These are phyloP conservation scores for Phytopythium montanum DNA, from an alignment of 352 stramenopile genomes.

Conservation along the genomic window DNA sequence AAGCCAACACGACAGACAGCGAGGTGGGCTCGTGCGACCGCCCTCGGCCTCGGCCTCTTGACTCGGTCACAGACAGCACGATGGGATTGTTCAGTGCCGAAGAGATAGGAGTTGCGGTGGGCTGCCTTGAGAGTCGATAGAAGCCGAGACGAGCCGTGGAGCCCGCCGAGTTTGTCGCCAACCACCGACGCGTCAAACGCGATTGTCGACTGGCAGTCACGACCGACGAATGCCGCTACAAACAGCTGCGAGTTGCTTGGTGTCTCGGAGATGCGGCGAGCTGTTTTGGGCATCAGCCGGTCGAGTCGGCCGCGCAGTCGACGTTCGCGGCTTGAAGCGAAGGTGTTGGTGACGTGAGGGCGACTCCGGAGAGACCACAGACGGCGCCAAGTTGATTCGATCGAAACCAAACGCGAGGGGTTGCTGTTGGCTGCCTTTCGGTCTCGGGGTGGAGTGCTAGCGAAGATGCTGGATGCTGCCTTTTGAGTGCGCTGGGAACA, in stretches of 20 bases:
- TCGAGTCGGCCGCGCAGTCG: too few relatives aligned
- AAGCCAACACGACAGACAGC: not conserved
- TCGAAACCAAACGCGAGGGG: not conserved
- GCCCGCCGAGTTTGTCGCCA: not conserved
- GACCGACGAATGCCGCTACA: too few relatives aligned
- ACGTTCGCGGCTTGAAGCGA: too few relatives aligned
- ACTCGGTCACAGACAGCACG: conserved; percentile 4
- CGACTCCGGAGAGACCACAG: not conserved
- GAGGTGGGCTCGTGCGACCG: not conserved
- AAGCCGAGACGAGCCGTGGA: not conserved
- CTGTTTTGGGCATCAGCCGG: too few relatives aligned
- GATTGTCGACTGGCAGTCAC: too few relatives aligned
- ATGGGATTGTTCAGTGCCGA: not conserved
- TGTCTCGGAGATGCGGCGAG: too few relatives aligned
- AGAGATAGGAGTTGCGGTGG: not conserved
- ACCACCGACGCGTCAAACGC: too few relatives aligned
- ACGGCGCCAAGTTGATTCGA: not conserved
- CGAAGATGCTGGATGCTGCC: not conserved
- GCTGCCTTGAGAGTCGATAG: not conserved
- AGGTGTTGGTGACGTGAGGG: too few relatives aligned
- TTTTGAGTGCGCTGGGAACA: not conserved
- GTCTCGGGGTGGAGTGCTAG: not conserved
- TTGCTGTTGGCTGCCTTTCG: conserved; percentile 2
- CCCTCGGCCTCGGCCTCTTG: not conserved
- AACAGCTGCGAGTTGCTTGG: too few relatives aligned